Evolutionary conservation across 1,139 yeast genomes (phyloP).

Genomic region (Candida gigantensis): DNA sequence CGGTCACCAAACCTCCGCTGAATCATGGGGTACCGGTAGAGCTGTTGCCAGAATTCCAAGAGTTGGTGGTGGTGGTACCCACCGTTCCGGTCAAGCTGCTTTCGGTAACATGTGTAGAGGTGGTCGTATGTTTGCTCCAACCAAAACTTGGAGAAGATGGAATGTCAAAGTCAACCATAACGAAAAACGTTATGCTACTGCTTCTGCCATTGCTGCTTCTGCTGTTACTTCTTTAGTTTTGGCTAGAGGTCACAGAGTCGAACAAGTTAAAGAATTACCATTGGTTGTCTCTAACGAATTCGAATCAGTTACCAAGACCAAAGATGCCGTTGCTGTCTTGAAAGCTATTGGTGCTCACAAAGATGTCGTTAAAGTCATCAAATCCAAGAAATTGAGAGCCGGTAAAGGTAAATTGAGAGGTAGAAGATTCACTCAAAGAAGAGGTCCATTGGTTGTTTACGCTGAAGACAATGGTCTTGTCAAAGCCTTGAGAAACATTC

Average conservation of each 20-base stretch:
- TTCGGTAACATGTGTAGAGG: constrained; percentile 99
- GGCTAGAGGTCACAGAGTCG: constrained; percentile 99
- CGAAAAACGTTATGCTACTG: constrained; percentile 99
- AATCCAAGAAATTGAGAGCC: constrained; percentile 98
- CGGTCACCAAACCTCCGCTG: constrained; percentile 99
- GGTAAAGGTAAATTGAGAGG: constrained; percentile 99
- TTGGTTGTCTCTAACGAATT: constrained; percentile 93
- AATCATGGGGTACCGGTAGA: constrained; percentile 99
- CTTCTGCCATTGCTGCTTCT: constrained; percentile 99
- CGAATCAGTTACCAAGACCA: constrained; percentile 94
- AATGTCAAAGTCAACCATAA: constrained; percentile 99
- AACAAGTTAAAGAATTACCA: constrained; percentile 97
- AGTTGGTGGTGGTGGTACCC: constrained; percentile 99
- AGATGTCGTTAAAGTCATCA: constrained; percentile 97
- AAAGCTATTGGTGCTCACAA: constrained; percentile 99
- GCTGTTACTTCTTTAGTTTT: constrained; percentile 97
- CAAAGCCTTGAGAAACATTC: constrained; percentile 99
- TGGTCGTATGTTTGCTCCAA: constrained; percentile 99
- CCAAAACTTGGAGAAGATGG: constrained; percentile 99
- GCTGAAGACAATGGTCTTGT: constrained; percentile 96
- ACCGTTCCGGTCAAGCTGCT: constrained; percentile 99
- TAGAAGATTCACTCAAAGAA: constrained; percentile 99
- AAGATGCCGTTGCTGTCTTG: constrained; percentile 97
- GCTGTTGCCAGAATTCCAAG: constrained; percentile 99
- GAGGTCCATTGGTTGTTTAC: constrained; percentile 99